phyloP scores from a whole-genome alignment of 352 stramenopile species.

The Pythium aristosporum region DNA sequence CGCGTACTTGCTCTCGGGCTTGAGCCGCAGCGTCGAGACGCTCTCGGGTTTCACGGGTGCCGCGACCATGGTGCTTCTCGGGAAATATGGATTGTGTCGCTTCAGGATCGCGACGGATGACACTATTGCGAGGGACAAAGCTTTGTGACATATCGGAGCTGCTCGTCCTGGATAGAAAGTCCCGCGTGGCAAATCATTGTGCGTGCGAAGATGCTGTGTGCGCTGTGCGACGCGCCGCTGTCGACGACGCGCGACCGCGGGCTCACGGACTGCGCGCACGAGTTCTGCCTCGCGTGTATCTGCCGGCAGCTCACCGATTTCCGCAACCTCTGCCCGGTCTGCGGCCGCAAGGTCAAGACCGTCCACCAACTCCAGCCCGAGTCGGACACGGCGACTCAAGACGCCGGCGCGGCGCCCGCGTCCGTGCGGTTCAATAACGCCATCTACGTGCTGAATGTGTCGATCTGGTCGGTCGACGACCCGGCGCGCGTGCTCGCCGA shows the following conservation, averaged over 20 bases:
- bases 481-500: constrained; percentile 54
- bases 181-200: background rate
- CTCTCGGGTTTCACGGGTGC: constrained; percentile 37
- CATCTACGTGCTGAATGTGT: constrained; percentile 75
- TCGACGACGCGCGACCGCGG: constrained; percentile 39
- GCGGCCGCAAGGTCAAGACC: constrained; percentile 51
- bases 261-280: constrained; percentile 77
- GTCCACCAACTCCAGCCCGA: constrained; percentile 51
- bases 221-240: constrained; percentile 54
- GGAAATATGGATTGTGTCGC: constrained; percentile 9
- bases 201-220: constrained; percentile 36
- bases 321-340: constrained; percentile 75
- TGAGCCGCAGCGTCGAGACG: constrained; percentile 47
- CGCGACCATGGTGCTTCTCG: constrained; percentile 37
- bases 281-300: constrained; percentile 76
- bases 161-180: background rate
- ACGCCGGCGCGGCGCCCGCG: constrained; percentile 33
- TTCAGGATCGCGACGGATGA: constrained; percentile 21
- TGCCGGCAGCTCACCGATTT: constrained; percentile 45
- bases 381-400: constrained; percentile 1
- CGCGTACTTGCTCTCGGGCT: constrained; percentile 50
- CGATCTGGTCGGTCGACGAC: constrained; percentile 77
- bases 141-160: constrained; percentile 12
- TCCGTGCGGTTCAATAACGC: constrained; percentile 82
- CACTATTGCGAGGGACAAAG: constrained; percentile 6